phyloP scores from a whole-genome alignment of 164 flowering plant species.

The Macadamia tetraphylla region DNA sequence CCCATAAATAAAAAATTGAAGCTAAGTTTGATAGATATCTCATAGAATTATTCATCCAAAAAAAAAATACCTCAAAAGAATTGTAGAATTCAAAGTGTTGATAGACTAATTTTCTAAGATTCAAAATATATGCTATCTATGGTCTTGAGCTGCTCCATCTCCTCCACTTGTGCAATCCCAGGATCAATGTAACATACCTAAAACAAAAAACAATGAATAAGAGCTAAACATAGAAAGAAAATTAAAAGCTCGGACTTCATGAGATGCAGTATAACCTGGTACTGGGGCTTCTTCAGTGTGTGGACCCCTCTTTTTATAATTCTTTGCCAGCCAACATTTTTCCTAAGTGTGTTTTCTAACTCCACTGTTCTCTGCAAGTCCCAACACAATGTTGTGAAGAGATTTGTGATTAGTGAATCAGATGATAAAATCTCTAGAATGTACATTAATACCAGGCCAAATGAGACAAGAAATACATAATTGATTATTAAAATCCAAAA shows the following conservation, averaged over 20 bases:
- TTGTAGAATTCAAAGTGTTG: background rate
- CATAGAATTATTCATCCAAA: too few relatives aligned
- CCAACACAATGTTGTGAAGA: constrained; percentile 6
- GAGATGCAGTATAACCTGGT: constrained; percentile 54
- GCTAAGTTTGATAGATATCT: background rate
- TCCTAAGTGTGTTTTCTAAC: constrained; percentile 55
- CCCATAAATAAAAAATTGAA: background rate
- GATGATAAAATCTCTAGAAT: too few relatives aligned
- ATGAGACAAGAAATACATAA: too few relatives aligned
- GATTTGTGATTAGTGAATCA: background rate
- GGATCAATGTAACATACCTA: constrained; percentile 74
- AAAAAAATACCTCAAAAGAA: constrained; percentile 1
- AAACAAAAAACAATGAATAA: constrained; percentile 10
- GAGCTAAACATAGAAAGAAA: background rate
- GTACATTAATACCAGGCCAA: too few relatives aligned
- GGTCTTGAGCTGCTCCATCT: constrained; percentile 66
- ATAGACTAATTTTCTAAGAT: constrained; percentile 20
- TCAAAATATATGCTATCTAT: constrained; percentile 47
- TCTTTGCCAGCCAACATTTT: constrained; percentile 73
- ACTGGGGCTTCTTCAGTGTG: constrained; percentile 73
- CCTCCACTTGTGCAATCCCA: constrained; percentile 56
- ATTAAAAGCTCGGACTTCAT: too few relatives aligned
- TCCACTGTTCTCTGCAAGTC: constrained; percentile 49
- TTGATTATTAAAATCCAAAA: too few relatives aligned
- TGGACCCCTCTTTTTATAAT: constrained; percentile 78